phyloP scores from a whole-genome alignment of 2,329 filamentous ascomycete species.

The Magnaporthiopsis rhizophila region DNA sequence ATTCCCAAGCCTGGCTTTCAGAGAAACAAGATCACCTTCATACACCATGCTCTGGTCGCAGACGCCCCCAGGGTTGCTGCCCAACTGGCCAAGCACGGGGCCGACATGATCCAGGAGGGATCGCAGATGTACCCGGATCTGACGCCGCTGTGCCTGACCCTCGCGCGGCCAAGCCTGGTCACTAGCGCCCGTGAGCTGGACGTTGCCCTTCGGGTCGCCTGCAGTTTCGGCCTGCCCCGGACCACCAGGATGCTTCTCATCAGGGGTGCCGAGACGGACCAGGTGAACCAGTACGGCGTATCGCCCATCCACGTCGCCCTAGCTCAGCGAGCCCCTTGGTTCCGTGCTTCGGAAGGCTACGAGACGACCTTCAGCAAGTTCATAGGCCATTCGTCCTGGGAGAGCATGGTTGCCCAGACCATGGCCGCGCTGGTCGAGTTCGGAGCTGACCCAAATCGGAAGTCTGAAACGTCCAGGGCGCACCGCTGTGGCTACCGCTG shows the following conservation, averaged over 20 bases:
- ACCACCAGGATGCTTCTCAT: background rate
- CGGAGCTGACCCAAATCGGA: background rate
- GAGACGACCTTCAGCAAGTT: background rate
- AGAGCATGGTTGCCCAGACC: background rate
- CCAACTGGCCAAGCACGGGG: background rate
- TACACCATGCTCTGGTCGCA: conserved; percentile 4
- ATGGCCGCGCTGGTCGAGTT: conserved; percentile 2
- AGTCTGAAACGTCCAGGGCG: background rate
- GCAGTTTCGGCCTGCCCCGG: background rate
- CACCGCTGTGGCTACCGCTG: conserved; percentile 4
- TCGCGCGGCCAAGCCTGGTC: conserved; percentile 1
- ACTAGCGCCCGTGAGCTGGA: background rate
- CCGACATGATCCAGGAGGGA: background rate
- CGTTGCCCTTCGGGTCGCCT: conserved; percentile 3
- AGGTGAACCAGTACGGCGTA: background rate
- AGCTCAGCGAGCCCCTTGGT: conserved; percentile 1
- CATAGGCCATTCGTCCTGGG: background rate
- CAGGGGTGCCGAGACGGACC: background rate
- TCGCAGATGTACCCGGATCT: background rate
- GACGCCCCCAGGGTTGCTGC: conserved; percentile 6
- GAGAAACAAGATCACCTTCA: background rate
- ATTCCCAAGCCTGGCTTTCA: background rate
- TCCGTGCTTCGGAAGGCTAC: background rate
- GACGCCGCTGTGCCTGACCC: background rate
- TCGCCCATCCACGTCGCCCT: conserved; percentile 3